phyloP scores from a whole-genome alignment of 352 stramenopile species.

The Plasmopara viticola region DNA sequence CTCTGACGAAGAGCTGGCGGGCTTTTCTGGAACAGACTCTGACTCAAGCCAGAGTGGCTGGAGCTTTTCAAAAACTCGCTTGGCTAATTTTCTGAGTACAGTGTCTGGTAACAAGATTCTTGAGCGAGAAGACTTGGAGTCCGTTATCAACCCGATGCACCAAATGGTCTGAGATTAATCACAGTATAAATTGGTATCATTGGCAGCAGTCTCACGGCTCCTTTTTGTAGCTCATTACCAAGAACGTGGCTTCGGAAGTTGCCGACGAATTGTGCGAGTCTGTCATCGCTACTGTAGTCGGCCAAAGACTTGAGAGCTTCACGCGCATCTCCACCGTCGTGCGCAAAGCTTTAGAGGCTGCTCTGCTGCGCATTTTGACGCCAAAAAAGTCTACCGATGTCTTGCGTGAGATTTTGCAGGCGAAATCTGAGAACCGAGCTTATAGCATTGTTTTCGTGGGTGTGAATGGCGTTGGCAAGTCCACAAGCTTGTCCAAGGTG shows the following conservation, averaged over 20 bases:
- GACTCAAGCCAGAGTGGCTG: conserved; percentile 54
- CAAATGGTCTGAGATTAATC: conserved; percentile 49
- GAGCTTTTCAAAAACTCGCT: conserved; percentile 76
- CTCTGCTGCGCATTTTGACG: conserved; percentile 92
- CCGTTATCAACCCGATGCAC: conserved; percentile 91
- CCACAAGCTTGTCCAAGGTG: conserved; percentile 98
- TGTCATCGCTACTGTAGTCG: conserved; percentile 91
- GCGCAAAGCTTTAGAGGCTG: conserved; percentile 91
- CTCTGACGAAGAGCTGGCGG: conserved; percentile 62
- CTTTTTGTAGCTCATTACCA: conserved; percentile 85
- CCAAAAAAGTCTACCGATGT: conserved; percentile 95
- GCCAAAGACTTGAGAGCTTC: conserved; percentile 94
- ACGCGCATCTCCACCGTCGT: conserved; percentile 89
- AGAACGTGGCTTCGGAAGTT: conserved; percentile 97
- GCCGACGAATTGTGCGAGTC: conserved; percentile 92
- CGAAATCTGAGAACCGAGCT: conserved; percentile 78
- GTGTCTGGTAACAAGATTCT: conserved; percentile 92
- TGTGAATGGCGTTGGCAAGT: conserved; percentile 99
- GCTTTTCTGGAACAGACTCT: conserved; percentile 63
- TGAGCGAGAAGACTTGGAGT: conserved; percentile 88
- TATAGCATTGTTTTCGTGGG: conserved; percentile 99
- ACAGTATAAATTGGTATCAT: not conserved
- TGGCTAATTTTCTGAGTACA: conserved; percentile 76
- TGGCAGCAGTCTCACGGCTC: conserved; percentile 3
- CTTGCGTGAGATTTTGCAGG: conserved; percentile 89